Evolutionary conservation across 202 grass and related monocot genomes (phyloP).

Genomic region (Setaria italica): DNA sequence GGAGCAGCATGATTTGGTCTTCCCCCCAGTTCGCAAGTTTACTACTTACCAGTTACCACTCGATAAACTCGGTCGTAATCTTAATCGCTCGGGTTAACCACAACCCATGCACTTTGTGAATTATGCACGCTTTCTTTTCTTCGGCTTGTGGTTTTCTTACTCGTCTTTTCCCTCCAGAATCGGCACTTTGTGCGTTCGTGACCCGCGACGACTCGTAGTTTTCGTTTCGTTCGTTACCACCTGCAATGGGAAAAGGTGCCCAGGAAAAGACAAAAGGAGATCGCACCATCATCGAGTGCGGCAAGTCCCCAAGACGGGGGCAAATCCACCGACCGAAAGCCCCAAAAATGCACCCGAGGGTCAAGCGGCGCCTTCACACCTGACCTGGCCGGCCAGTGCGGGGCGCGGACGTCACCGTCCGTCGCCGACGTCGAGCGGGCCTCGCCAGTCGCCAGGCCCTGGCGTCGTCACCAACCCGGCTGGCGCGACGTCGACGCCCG

Average conservation of each 20-base stretch:
- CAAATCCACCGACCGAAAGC: slow-evolving; percentile 37
- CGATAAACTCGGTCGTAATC: not conserved
- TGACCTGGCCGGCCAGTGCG: not conserved
- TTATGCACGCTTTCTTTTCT: not conserved
- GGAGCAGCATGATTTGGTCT: not conserved
- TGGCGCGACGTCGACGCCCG: slow-evolving; percentile 37
- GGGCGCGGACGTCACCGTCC: slow-evolving; percentile 24
- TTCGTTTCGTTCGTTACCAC: not conserved
- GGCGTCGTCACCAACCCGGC: not conserved
- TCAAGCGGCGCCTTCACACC: slow-evolving; percentile 51
- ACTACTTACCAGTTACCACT: not conserved
- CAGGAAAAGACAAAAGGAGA: slow-evolving; percentile 12
- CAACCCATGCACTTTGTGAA: not conserved
- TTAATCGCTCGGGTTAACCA: not conserved
- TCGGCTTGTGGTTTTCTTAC: not conserved
- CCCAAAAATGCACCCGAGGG: not conserved
- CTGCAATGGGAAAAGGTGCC: not conserved
- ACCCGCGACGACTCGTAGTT: not conserved
- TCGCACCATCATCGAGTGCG: not conserved
- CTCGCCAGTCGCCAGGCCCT: not conserved
- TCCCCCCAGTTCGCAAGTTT: not conserved
- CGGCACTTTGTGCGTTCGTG: slow-evolving; percentile 1
- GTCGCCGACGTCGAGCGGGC: slow-evolving; percentile 22
- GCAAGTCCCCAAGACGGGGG: slow-evolving; percentile 4
- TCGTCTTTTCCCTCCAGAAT: not conserved